Percentiles rank a stretch among this genome's conserved stretches.
Conservation (phyloP, 2,329 filamentous ascomycete genomes). For the Chrysosporium queenslandicum region DNA sequence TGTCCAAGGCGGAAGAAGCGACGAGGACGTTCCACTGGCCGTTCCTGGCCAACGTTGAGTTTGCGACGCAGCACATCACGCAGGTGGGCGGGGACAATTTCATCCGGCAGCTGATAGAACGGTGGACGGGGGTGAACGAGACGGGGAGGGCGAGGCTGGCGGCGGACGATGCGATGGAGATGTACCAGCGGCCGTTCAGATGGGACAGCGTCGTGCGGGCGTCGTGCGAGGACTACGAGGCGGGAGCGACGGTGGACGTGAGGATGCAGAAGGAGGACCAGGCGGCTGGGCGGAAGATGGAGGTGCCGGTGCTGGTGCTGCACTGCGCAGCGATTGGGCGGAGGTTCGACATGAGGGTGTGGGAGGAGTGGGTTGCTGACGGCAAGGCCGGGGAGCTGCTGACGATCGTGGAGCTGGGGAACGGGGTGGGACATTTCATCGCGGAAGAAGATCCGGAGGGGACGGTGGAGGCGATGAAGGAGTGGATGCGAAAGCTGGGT, state of each 20-base stretch:
- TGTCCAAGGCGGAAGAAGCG: conserved; percentile 31
- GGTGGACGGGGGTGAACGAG: conserved; percentile 22
- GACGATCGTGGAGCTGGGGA: conserved; percentile 29
- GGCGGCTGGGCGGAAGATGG: conserved; percentile 35
- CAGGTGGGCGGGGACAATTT: conserved; percentile 36
- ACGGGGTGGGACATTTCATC: conserved; percentile 36
- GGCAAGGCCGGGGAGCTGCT: conserved; percentile 21
- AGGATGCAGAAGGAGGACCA: conserved; percentile 40
- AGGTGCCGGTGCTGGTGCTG: conserved; percentile 36
- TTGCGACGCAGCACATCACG: conserved; percentile 37
- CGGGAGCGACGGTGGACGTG: conserved; percentile 36
- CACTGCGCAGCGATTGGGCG: conserved; percentile 39
- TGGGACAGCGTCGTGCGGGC: conserved; percentile 34
- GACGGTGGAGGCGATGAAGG: conserved; percentile 16
- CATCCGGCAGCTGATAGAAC: conserved; percentile 27
- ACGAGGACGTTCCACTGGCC: conserved; percentile 43
- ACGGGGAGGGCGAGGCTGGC: conserved; percentile 16
- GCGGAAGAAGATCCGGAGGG: conserved; percentile 38
- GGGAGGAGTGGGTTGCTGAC: conserved; percentile 38
- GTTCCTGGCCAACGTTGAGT: conserved; percentile 39
- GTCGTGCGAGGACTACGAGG: conserved; percentile 41
- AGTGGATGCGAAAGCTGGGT: conserved; percentile 8
- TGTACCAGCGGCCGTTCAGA: conserved; percentile 38
- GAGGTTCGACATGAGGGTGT: conserved; percentile 37
- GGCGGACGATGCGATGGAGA: conserved; percentile 32